phyloP scores from a whole-genome alignment of 257 asterid species.

The Gentiana straminea region DNA sequence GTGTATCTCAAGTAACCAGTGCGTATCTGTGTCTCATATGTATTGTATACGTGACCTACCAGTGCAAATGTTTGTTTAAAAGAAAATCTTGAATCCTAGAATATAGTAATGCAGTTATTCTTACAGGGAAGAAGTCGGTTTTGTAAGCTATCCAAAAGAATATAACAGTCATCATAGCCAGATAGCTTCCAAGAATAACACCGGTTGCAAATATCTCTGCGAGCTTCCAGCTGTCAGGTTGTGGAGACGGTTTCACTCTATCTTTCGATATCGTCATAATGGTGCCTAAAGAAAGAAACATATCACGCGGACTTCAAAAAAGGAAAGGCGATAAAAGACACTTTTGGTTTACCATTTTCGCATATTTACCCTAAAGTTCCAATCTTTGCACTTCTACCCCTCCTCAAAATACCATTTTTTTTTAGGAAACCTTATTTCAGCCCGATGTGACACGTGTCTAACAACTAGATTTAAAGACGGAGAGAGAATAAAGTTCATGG shows the following conservation, averaged over 20 bases:
- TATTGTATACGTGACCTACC: neutral
- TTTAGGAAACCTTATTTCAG: no score
- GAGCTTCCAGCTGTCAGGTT: slow-evolving; percentile 33
- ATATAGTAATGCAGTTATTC: neutral
- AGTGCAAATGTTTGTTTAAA: no score
- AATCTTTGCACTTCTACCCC: no score
- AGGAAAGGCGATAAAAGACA: no score
- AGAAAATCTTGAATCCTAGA: neutral
- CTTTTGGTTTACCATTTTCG: no score
- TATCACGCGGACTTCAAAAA: no score
- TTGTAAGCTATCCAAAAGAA: slow-evolving; percentile 27
- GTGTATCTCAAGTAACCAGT: no score
- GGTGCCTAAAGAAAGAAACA: slow-evolving; percentile 12
- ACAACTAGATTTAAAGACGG: no score
- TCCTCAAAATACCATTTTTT: no score
- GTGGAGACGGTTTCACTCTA: slow-evolving; percentile 31
- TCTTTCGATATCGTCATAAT: slow-evolving; percentile 37
- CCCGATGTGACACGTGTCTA: no score
- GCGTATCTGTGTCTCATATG: neutral
- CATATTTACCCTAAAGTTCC: no score
- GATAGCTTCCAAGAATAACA: slow-evolving; percentile 24
- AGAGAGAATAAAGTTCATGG: neutral
- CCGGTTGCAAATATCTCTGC: slow-evolving; percentile 32
- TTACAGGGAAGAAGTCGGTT: slow-evolving; percentile 26
- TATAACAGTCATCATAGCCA: slow-evolving; percentile 24